A percentile compares a stretch with the other conserved stretches of the same genome.
Conservation (phyloP, 2,329 filamentous ascomycete species). For the Fusarium nygamai region DNA sequence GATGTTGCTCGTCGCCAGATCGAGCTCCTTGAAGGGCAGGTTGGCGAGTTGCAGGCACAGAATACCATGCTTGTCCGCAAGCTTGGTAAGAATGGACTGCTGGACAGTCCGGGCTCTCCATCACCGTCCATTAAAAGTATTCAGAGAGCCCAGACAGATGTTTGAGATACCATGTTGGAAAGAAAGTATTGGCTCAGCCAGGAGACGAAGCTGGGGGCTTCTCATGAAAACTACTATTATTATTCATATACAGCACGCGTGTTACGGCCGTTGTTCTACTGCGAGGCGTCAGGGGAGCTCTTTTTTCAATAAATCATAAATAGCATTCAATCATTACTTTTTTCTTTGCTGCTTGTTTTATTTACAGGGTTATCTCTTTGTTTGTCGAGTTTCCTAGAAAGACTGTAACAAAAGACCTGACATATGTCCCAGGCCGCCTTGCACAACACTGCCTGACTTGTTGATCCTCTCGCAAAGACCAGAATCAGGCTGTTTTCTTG, state of each 20-base stretch:
- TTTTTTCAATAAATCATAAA: constrained; percentile 6
- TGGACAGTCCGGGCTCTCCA: constrained; percentile 53
- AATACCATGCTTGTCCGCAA: constrained; percentile 67
- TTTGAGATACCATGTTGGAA: neutral
- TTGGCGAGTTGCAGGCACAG: constrained; percentile 67
- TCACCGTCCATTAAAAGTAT: constrained; percentile 42
- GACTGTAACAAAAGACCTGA: constrained; percentile 44
- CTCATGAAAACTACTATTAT: neutral
- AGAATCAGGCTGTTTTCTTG: constrained; percentile 24
- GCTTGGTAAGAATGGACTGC: constrained; percentile 58
- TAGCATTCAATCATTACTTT: constrained; percentile 19
- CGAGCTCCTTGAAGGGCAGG: constrained; percentile 63
- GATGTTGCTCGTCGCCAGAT: constrained; percentile 64
- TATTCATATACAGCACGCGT: constrained; percentile 10
- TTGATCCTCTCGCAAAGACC: constrained; percentile 19
- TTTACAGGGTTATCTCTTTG: neutral
- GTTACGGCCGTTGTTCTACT: constrained; percentile 15
- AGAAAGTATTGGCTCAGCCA: neutral
- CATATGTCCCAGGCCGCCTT: constrained; percentile 29
- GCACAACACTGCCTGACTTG: constrained; percentile 3
- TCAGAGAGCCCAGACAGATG: constrained; percentile 12
- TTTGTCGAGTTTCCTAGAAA: constrained; percentile 7
- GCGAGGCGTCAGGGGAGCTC: constrained; percentile 35
- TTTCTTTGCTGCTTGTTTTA: constrained; percentile 6
- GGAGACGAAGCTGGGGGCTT: neutral